Base-by-base conservation (phyloP, 1,284 basidiomycete genomes). In the Cryptococcus sp. region DNA sequence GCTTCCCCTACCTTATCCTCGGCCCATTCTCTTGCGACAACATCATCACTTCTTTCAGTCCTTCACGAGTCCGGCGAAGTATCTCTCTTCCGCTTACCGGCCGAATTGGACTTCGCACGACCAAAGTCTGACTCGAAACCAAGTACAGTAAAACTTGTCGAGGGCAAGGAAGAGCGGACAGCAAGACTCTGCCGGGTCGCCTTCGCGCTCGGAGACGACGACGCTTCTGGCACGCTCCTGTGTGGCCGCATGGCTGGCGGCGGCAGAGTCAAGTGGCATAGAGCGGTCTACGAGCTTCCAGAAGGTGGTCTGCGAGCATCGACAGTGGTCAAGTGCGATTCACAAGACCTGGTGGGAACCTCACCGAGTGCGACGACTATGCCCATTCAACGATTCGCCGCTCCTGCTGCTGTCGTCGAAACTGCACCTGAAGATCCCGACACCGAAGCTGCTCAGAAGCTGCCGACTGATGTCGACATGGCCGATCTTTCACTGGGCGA, bases 401-500 rank as follows among this genome's bases (percentile, higher is more conserved):
- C 76, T 16, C 74, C 75, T 6, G 55, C 65, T 27, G 63, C 62
- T 25, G 64, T 64, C n/a, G 61, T 67, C 23, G 69, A 74, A 40
- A 61, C 65, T 15, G 64, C 70, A 16, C 57, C 62, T 11, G 68
- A 72, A 19, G 75, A 73, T 31, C 65, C 69, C 20, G 66, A 71
- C 22, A 69, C 71, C 3, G 75, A 74, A 20, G 65, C 75, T 25
- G 81, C 85, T 22, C 57, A 75, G 1, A 62, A 73, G n/a, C 67
- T 79, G 2, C 75, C 78, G 7, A 73, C 93, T 19, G 89, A 93
- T 65, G 86, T 88, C 10, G 86, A 94, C 73, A 83, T 93, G 56
- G 91, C 92, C 3, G 93, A 96, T 76, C 84, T 93, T 25, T 91
- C 89, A 47, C 84, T 96, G 1, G 93, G 92, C 17, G 90, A 96